These are phyloP conservation scores for Grosmannia serpens DNA, from an alignment of 2,329 filamentous ascomycete genomes.

Conservation along the genomic window DNA sequence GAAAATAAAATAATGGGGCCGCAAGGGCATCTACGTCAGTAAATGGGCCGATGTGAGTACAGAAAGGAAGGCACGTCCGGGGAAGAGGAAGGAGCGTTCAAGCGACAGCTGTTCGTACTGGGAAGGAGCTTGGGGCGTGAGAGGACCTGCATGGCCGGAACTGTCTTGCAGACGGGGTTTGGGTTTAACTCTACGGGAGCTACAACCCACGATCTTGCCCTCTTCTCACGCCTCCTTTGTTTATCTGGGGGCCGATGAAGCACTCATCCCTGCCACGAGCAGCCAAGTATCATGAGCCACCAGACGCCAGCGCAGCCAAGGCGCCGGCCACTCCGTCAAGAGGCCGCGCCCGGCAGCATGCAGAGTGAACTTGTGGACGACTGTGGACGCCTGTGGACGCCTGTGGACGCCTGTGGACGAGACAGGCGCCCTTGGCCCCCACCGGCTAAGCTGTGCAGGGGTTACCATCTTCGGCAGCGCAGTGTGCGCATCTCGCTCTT, in stretches of 20 bases:
- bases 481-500: not conserved
- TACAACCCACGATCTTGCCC: not conserved
- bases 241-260: not conserved
- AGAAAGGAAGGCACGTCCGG: not conserved
- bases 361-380: not conserved
- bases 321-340: not conserved
- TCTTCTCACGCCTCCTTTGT: not conserved
- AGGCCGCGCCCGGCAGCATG: not conserved
- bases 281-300: not conserved
- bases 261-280: no score
- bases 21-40: not conserved
- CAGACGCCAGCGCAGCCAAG: not conserved
- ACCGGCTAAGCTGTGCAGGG: not conserved
- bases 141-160: not conserved
- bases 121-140: not conserved
- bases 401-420: no score
- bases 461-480: not conserved
- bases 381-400: no score
- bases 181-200: not conserved
- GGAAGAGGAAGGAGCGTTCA: not conserved
- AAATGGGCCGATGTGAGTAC: not conserved
- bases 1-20: not conserved
- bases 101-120: not conserved
- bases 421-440: not conserved
- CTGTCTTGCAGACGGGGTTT: not conserved